Evolutionary conservation across 371 early-diverging fungal genomes (phyloP), one percentile per base, ranked within the genome.

Genomic region (Aphelidium insulamus): DNA sequence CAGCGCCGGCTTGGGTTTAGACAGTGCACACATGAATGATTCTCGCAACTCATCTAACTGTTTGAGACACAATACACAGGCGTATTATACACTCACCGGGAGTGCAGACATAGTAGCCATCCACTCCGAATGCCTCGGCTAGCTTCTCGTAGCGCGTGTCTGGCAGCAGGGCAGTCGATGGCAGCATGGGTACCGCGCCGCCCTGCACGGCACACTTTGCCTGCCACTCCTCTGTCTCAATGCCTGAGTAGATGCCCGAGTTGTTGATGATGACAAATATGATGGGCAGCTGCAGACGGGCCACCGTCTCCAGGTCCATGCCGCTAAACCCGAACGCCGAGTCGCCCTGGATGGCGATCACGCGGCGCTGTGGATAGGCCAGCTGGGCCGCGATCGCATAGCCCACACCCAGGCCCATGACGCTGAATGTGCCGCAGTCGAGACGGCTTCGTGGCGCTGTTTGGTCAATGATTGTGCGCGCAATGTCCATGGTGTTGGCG

Each of bases 401-500:
- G 0, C 80, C 79, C 55, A 75, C 52, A 17, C 79, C 79, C n/a
- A 74, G 69, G 12, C 79, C 79, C 79, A 80, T 78, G 14, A 76
- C 75, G 4, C 69, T 78, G 32, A 68, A 66, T 0, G 78, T 77
- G 5, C 67, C 69, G 32, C 79, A 77, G 49, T 80, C 81, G 21
- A 80, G 44, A 16, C 81, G 59, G 23, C 56, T 55, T 6, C 81
- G 54, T 9, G 80, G 77, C 20, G 51, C 37, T 21, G 57, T 46
- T 1, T 75, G 58, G 39, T 68, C 69, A 48, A 71, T 72, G 35
- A 71, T 59, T 0, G 66, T 66, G 21, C 81, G 57, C 1, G 66
- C 77, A 45, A 80, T 78, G 42, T 80, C 81, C 81, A 80, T 79
- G 0, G 81, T 77, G 34, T 78, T 77, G 8, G 78, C 77, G 28